These are phyloP conservation scores for Huntiella moniliformis DNA, from an alignment of 2,329 filamentous ascomycete species.

Conservation along the genomic window DNA sequence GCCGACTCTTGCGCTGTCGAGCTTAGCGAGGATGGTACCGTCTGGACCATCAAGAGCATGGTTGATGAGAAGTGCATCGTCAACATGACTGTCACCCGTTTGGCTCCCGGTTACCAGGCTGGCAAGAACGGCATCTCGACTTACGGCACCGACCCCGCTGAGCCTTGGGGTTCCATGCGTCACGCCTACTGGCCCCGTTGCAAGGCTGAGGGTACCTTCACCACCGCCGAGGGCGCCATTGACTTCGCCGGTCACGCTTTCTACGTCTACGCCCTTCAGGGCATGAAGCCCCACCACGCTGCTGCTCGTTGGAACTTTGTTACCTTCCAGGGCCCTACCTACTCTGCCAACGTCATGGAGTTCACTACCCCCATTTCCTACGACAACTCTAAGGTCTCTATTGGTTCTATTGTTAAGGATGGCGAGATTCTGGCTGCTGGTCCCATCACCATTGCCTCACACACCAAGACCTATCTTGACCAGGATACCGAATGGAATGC, in stretches of 20 bases:
- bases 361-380: slow-evolving; percentile 90
- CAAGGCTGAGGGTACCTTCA: slow-evolving; percentile 61
- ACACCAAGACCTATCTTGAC: slow-evolving; percentile 54
- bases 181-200: slow-evolving; percentile 92
- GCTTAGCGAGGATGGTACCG: slow-evolving; percentile 64
- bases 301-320: slow-evolving; percentile 85
- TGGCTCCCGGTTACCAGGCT: slow-evolving; percentile 62
- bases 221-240: slow-evolving; percentile 61
- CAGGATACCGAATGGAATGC: slow-evolving; percentile 74
- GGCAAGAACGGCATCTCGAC: slow-evolving; percentile 69
- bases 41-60: slow-evolving; percentile 79
- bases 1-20: slow-evolving; percentile 72
- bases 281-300: slow-evolving; percentile 97
- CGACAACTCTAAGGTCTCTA: slow-evolving; percentile 62
- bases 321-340: slow-evolving; percentile 72
- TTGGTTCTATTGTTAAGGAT: slow-evolving; percentile 67
- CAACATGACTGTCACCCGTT: slow-evolving; percentile 63
- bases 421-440: slow-evolving; percentile 62
- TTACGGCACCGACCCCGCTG: slow-evolving; percentile 67
- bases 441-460: slow-evolving; percentile 42
- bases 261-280: slow-evolving; percentile 74
- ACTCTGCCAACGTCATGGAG: slow-evolving; percentile 88
- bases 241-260: slow-evolving; percentile 66
- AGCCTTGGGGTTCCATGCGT: slow-evolving; percentile 84
- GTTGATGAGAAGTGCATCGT: slow-evolving; percentile 65